Evolutionary conservation across 306 rosid genomes (phyloP), one percentile per base, ranked within the genome.

Genomic region (Castanopsis chinensis): DNA sequence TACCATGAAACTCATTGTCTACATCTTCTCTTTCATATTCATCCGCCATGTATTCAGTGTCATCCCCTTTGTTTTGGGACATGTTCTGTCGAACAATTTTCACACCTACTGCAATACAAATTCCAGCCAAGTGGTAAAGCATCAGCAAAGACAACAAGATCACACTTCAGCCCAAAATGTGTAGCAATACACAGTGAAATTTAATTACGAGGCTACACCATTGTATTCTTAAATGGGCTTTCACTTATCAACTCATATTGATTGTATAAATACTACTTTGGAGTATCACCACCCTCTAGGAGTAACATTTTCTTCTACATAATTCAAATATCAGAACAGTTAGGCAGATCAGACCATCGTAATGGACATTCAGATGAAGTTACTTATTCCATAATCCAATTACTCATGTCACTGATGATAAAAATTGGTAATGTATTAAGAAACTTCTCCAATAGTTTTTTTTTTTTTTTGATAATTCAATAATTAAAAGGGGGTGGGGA

Each of bases 11-110:
- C 81, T 87, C 89, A 12, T 90, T 93, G 65, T 86, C 90, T 61
- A 87, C 83, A 82, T 90, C 93, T 32, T 88, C 97, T 89, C 87
- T 88, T 77, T 92, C 94, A 33, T 87, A 90, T 76, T 90, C 93
- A 69, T 92, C 91, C 3, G 90, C 92, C 83, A 81, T 81, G 55
- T 88, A 79, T 21, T 86, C 93, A 65, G 86, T 85, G 43, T 86
- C 89, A 56, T 84, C 89, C 23, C 74, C 88, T 43, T 75, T 89
- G 79, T 78, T 84, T 49, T 80, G 84, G 58, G 91, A 87, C 94
- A 92, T 84, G 30, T 75, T 83, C 49, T 72, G 79, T 71, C 60
- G 41, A 60, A 57, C 28, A 56, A 64, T 61, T 54, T 45, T 52
- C 41, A 74, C 78, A 83, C 52, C 72, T 80, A 54, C 5, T 72